A percentile compares a stretch with the other conserved stretches of the same genome.
Evolutionary conservation across 2,329 filamentous ascomycete genomes (phyloP).

Genomic region (Phialophora macrospora): DNA sequence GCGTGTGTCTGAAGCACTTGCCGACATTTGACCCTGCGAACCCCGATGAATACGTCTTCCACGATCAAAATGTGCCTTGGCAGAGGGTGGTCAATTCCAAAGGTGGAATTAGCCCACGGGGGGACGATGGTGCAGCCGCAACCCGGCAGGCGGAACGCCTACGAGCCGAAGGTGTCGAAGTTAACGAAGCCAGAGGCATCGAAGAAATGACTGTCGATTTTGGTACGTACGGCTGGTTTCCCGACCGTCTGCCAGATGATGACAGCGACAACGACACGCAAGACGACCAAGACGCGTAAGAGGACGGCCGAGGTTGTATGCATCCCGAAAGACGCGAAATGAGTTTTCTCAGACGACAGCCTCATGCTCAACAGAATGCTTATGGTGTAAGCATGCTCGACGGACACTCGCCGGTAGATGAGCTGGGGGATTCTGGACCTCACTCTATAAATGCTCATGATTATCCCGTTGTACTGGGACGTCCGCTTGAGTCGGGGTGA

Average conservation of each 20-base stretch:
- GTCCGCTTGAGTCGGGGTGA: background rate
- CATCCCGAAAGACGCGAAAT: background rate
- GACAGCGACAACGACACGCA: slow-evolving; percentile 33
- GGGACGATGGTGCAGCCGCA: slow-evolving; percentile 47
- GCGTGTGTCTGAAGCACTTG: slow-evolving; percentile 86
- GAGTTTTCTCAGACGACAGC: background rate
- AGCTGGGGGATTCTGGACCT: background rate
- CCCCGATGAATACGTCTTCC: slow-evolving; percentile 61
- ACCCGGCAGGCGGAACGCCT: slow-evolving; percentile 51
- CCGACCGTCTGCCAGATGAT: slow-evolving; percentile 54
- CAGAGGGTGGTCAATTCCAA: slow-evolving; percentile 89
- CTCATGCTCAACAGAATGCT: slow-evolving; percentile 2
- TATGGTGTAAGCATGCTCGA: background rate
- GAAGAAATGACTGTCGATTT: slow-evolving; percentile 53
- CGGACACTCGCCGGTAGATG: slow-evolving; percentile 1
- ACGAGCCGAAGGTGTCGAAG: slow-evolving; percentile 49
- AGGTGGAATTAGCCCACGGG: slow-evolving; percentile 77
- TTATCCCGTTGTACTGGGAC: background rate
- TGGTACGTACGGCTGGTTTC: slow-evolving; percentile 55
- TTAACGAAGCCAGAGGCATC: slow-evolving; percentile 48
- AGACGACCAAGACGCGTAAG: slow-evolving; percentile 5
- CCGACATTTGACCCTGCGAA: slow-evolving; percentile 57
- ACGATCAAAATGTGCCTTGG: slow-evolving; percentile 85
- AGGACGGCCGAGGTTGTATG: background rate
- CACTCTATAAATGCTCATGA: background rate